Base-by-base conservation (phyloP, 257 asterid genomes). In the Solanum clarkiae region DNA sequence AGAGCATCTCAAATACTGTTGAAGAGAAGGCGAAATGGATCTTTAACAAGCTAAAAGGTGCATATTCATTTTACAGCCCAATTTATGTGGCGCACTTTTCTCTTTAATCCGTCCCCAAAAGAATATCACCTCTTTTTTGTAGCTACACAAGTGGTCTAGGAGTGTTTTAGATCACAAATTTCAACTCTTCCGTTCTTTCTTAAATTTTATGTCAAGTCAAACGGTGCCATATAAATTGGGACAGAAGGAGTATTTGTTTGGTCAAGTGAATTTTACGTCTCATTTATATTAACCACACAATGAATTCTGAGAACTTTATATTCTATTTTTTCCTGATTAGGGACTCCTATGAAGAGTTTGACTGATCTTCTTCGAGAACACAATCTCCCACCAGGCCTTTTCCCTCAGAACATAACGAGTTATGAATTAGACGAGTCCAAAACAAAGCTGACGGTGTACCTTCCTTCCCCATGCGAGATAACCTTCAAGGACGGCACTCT, bases 21-120 rank as follows among this genome's bases (percentile, higher is more conserved):
- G 99, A 96, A 87, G 98, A 96, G 91, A 96, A 93, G 92, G 99
- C 98, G 8, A 96, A 95, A 89, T 93, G 97, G 98, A 80, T 96
- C 80, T 96, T 96, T 95, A 91, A 94, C 94, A 96, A 94, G 91
- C 97, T 96, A 88, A 96, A 96, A 94, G 99, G 99, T 96, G 85
- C 8, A 69, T 51, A 44, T 51, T 84, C 82, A 26, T 77, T 26
- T 75, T 24, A 26, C 82, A 77, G 2, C 42, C 42, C 42, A 36
- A 36, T 36, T 36, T 36, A 36, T 36, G 42, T 36, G 42, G 42
- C 42, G 0, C 42, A 36, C 42, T 36, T 36, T 36, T 36, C 42
- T 36, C 42, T 36, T 36, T 36, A 36, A 36, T 36, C 42, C 42
- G 42, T 36, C 6, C 42, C 42, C 42, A 36, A 36, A 36, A 36